A percentile compares a stretch with the other conserved stretches of the same genome.
phyloP scores from a whole-genome alignment of 805 yeast species.

The Suhomyces tanzawaensis region DNA sequence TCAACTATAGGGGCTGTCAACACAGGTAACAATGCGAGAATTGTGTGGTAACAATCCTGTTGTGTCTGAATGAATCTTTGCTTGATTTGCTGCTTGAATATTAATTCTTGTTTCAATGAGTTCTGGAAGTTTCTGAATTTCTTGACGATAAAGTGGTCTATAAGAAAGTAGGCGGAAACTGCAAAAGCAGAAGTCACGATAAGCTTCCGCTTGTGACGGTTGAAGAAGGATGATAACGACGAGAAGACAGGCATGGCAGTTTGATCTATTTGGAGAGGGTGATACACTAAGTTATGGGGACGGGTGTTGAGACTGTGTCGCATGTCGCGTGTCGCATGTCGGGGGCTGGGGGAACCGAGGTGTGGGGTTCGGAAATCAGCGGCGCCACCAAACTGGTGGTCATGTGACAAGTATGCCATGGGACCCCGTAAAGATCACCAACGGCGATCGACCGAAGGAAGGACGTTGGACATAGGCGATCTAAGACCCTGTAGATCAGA shows the following conservation, averaged over 20 bases:
- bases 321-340: too few species aligned
- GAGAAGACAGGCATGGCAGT: conserved; percentile 44
- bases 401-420: too few species aligned
- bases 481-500: too few species aligned
- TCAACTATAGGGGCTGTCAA: conserved; percentile 62
- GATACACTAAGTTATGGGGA: too few species aligned
- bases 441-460: too few species aligned
- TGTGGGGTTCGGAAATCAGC: too few species aligned
- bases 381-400: too few species aligned
- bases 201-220: conserved; percentile 38
- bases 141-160: conserved; percentile 38
- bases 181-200: conserved; percentile 32
- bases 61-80: conserved; percentile 89
- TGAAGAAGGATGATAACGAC: conserved; percentile 38
- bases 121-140: conserved; percentile 40
- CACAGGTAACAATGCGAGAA: conserved; percentile 78
- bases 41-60: conserved; percentile 81
- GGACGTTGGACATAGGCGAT: too few species aligned
- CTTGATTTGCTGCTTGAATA: conserved; percentile 54
- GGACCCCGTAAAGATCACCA: too few species aligned
- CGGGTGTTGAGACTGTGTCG: too few species aligned
- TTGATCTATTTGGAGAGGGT: too few species aligned
- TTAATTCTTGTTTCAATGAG: conserved; percentile 38
- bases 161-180: conserved; percentile 34
- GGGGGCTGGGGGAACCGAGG: too few species aligned